Evolutionary conservation across 805 yeast species (phyloP).

Genomic region (Nakazawaea anatomiae): DNA sequence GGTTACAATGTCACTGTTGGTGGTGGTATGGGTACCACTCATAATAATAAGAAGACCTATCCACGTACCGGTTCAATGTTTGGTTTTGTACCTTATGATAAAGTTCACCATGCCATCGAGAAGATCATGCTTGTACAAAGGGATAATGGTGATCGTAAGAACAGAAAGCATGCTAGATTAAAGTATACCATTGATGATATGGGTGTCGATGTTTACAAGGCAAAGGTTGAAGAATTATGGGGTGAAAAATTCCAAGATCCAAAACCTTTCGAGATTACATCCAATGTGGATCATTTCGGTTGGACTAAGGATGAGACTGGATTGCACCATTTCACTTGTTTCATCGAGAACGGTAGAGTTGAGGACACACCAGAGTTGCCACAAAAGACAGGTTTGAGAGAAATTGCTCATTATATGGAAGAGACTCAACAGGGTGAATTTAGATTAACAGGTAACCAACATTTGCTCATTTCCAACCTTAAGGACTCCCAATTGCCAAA

Average conservation of each 20-base stretch:
- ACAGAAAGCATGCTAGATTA: slow-evolving; percentile 96
- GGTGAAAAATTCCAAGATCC: slow-evolving; percentile 72
- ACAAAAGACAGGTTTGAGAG: slow-evolving; percentile 80
- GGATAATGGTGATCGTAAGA: slow-evolving; percentile 89
- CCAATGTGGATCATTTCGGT: slow-evolving; percentile 88
- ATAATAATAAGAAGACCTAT: slow-evolving; percentile 92
- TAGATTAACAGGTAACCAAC: slow-evolving; percentile 95
- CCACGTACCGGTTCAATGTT: slow-evolving; percentile 90
- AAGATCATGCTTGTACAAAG: slow-evolving; percentile 91
- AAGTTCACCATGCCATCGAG: slow-evolving; percentile 76
- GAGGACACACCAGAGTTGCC: slow-evolving; percentile 89
- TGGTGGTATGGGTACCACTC: slow-evolving; percentile 99
- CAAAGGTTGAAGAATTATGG: slow-evolving; percentile 76
- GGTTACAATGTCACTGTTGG: slow-evolving; percentile 92
- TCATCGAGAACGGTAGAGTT: slow-evolving; percentile 94
- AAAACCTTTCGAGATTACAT: slow-evolving; percentile 68
- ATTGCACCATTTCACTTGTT: slow-evolving; percentile 84
- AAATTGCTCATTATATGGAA: slow-evolving; percentile 65
- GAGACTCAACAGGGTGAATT: slow-evolving; percentile 70
- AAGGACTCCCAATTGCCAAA: slow-evolving; percentile 59
- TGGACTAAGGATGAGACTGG: slow-evolving; percentile 88
- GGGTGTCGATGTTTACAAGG: slow-evolving; percentile 80
- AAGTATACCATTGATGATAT: slow-evolving; percentile 94
- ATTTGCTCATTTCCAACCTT: slow-evolving; percentile 69
- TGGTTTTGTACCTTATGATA: slow-evolving; percentile 66